Base-by-base conservation (phyloP, 306 rosid species). In the Cucumis cinereus region DNA sequence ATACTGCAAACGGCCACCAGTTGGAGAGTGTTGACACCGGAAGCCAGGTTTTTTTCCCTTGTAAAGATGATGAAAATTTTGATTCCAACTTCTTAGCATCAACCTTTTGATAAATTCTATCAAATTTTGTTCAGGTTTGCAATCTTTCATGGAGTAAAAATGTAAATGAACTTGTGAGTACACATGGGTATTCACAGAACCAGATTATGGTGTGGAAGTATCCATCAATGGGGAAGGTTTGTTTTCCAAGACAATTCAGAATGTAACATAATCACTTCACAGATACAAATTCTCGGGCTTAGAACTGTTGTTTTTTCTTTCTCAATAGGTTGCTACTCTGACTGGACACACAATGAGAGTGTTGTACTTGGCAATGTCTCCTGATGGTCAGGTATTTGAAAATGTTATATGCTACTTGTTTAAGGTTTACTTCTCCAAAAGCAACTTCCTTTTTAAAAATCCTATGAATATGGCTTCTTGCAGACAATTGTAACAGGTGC, bases 171-270 rank as follows among this genome's bases (percentile, higher is more conserved):
- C 62, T 95, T 71, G 99, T 95, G 43, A 93, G 99, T 75, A 92
- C 99, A 49, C 99, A 94, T 57, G 99, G 99, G 28, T 94, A 94
- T 83, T 94, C 99, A 35, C 99, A 94, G 84, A 94, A 94, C 77
- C 99, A 94, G 80, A 94, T 90, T 35, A 94, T 92, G 98, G 96
- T 93, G 83, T 93, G 99, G 99, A 95, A 90, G 80, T 95, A 95
- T 88, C 98, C 99, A 73, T 90, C 99, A 77, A 78, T 95, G 84
- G 26, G 83, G 35, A 93, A 93, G 97, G 94, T 89, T 78, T 74
- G 62, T 13, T 28, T 26, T 53, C 23, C 15, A 69, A 20, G 15
- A 28, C 10, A 22, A 8, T 4, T 33, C 12, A 26, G 47, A 15
- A 47, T 71, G 38, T n/a, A 22, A 26, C 4, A 20, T 2, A 15